phyloP scores from a whole-genome alignment of 306 rosid genomes.

The Crotalaria pallida region DNA sequence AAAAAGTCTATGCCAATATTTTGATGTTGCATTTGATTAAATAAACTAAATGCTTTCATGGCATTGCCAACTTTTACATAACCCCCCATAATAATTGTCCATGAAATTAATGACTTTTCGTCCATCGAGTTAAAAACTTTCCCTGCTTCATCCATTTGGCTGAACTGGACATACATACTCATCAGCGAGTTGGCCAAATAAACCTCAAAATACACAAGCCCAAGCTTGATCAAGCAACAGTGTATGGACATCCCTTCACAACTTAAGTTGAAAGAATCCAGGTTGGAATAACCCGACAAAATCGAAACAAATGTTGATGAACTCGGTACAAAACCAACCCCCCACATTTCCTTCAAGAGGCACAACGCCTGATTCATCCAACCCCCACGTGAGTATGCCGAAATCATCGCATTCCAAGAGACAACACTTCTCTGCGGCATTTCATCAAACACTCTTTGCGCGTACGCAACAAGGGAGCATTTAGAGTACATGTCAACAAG shows the following conservation, averaged over 20 bases:
- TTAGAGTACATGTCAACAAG: slow-evolving; percentile 45
- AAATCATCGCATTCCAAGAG: slow-evolving; percentile 62
- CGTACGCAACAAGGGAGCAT: slow-evolving; percentile 19
- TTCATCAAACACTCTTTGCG: slow-evolving; percentile 42
- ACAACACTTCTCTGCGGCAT: slow-evolving; percentile 48
- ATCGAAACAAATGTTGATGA: slow-evolving; percentile 33
- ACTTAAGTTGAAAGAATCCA: background rate
- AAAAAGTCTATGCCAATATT: slow-evolving; percentile 26
- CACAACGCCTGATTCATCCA: slow-evolving; percentile 29
- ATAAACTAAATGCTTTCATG: slow-evolving; percentile 22
- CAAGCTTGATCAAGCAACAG: slow-evolving; percentile 36
- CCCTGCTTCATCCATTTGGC: slow-evolving; percentile 28
- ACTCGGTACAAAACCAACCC: slow-evolving; percentile 32
- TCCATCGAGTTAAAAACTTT: slow-evolving; percentile 33
- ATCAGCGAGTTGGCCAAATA: slow-evolving; percentile 35
- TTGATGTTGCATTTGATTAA: slow-evolving; percentile 32
- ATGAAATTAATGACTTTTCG: slow-evolving; percentile 37
- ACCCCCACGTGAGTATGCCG: slow-evolving; percentile 42
- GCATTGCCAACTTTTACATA: slow-evolving; percentile 28
- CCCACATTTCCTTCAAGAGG: slow-evolving; percentile 41
- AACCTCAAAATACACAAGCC: slow-evolving; percentile 27
- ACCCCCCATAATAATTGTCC: slow-evolving; percentile 44
- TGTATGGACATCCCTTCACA: slow-evolving; percentile 32
- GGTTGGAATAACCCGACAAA: slow-evolving; percentile 29
- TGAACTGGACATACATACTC: slow-evolving; percentile 36